Percentiles rank a stretch among this genome's conserved stretches.
Evolutionary conservation across 768 basidiomycete species (phyloP).

Genomic region (Tulasnella sp.): DNA sequence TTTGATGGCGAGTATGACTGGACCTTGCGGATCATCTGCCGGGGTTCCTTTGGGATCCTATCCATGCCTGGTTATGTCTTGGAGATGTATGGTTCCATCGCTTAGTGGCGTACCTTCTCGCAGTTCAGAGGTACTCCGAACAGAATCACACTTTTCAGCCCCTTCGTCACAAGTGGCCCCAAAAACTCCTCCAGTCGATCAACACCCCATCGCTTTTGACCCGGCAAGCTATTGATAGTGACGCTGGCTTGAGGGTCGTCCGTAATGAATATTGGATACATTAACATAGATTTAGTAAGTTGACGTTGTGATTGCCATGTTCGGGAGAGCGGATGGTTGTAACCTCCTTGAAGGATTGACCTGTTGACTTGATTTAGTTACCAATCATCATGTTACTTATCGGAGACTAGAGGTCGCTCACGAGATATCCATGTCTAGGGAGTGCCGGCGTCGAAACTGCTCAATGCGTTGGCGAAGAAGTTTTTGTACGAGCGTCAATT

Average conservation of each 20-base stretch:
- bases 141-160: slow-evolving; percentile 80
- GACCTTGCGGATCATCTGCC: slow-evolving; percentile 80
- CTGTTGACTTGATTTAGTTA: too few relatives aligned
- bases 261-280: slow-evolving; percentile 98
- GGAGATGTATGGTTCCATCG: not conserved
- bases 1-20: slow-evolving; percentile 86
- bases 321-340: slow-evolving; percentile 80
- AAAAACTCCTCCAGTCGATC: slow-evolving; percentile 82
- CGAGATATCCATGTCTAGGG: too few relatives aligned
- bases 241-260: slow-evolving; percentile 82
- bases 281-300: slow-evolving; percentile 85
- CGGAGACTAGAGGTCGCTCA: too few relatives aligned
- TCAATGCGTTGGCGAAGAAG: too few relatives aligned
- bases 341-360: slow-evolving; percentile 82
- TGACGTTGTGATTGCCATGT: slow-evolving; percentile 72
- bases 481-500: too few relatives aligned
- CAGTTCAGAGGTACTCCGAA: slow-evolving; percentile 85
- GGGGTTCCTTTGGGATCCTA: slow-evolving; percentile 75
- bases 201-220: slow-evolving; percentile 90
- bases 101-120: slow-evolving; percentile 42
- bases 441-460: too few relatives aligned
- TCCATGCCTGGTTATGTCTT: not conserved
- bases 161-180: slow-evolving; percentile 76
- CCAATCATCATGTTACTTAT: too few relatives aligned
- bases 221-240: slow-evolving; percentile 64